Conservation (phyloP, 768 basidiomycete genomes). For the Brasilioporus rufonigricans region DNA sequence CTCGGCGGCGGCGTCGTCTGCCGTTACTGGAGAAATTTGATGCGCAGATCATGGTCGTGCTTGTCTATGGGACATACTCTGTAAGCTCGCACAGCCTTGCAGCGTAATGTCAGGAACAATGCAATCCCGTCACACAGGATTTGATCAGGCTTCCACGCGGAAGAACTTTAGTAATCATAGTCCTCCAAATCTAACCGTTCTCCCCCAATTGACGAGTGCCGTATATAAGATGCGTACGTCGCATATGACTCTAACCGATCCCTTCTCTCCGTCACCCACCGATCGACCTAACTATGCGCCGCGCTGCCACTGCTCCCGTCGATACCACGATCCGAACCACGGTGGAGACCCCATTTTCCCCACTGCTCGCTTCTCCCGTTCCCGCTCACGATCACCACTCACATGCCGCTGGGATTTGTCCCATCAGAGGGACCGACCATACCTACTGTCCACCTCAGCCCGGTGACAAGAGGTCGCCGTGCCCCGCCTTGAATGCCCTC, state of each 20-base stretch:
- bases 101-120: background rate
- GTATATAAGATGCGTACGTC: constrained; percentile 3
- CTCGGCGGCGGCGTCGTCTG: no score
- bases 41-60: background rate
- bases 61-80: background rate
- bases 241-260: background rate
- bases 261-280: background rate
- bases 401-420: constrained; percentile 33
- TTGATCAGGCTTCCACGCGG: background rate
- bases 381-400: constrained; percentile 22
- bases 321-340: background rate
- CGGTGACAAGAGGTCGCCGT: constrained; percentile 59
- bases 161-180: background rate
- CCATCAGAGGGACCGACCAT: constrained; percentile 37
- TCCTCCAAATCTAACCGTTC: background rate
- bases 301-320: background rate
- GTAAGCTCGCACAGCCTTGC: constrained; percentile 1
- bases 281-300: constrained; percentile 4
- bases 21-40: no score
- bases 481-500: constrained; percentile 71
- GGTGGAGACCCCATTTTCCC: constrained; percentile 3
- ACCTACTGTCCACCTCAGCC: constrained; percentile 43
- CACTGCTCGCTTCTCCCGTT: constrained; percentile 7
- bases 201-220: background rate
- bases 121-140: background rate